phyloP scores from a whole-genome alignment of 306 rosid genomes.

The Prunus padus region DNA sequence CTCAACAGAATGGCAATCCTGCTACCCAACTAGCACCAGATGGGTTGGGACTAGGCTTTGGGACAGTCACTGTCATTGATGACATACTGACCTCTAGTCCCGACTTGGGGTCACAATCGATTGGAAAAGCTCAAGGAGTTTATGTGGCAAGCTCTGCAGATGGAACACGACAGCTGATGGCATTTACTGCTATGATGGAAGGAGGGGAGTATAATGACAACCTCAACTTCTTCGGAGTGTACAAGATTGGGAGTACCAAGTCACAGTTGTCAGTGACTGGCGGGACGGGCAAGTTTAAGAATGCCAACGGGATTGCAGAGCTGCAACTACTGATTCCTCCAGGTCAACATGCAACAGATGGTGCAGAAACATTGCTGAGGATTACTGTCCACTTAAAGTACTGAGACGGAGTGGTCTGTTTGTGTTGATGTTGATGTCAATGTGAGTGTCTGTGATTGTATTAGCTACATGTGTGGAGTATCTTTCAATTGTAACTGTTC shows the following conservation, averaged over 20 bases:
- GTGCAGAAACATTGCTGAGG: conserved; percentile 91
- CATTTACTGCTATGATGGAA: conserved; percentile 80
- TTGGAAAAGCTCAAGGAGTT: conserved; percentile 86
- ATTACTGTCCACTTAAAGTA: conserved; percentile 56
- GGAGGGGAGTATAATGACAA: conserved; percentile 94
- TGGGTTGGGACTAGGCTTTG: conserved; percentile 84
- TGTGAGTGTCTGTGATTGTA: neutral
- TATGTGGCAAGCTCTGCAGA: conserved; percentile 94
- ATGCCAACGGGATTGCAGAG: conserved; percentile 81
- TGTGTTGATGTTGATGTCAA: conserved; percentile 15
- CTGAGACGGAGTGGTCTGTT: conserved; percentile 26
- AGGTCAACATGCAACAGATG: conserved; percentile 79
- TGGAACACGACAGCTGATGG: conserved; percentile 86
- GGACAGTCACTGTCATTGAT: conserved; percentile 85
- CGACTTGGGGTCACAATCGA: conserved; percentile 67
- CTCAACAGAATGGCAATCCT: conserved; percentile 27
- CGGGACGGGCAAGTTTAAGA: conserved; percentile 89
- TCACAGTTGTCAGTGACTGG: conserved; percentile 75
- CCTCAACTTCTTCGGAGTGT: conserved; percentile 78
- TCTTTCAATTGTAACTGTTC: conserved; percentile 13
- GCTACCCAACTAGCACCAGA: conserved; percentile 72
- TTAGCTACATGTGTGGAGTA: conserved; percentile 1
- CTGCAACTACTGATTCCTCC: conserved; percentile 80
- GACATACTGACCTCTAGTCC: conserved; percentile 69
- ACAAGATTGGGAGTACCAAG: conserved; percentile 67